Conservation (phyloP, 148 eudicot species). For the Fagopyrum tataricum region DNA sequence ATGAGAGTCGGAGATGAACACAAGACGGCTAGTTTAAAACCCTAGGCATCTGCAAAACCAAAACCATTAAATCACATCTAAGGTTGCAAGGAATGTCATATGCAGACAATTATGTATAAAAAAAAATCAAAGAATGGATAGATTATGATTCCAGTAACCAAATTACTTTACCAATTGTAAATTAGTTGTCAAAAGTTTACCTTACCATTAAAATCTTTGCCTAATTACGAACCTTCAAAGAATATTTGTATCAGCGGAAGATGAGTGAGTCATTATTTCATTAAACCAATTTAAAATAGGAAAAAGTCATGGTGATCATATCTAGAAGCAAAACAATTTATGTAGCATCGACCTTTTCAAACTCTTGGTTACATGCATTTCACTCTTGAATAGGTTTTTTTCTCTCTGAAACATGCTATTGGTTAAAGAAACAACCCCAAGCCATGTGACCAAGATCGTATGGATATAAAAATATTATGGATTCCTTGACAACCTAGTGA, state of each 20-base stretch:
- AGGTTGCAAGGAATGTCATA: too few relatives aligned
- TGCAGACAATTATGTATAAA: too few relatives aligned
- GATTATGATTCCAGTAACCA: too few relatives aligned
- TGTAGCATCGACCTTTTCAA: background rate
- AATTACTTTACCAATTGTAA: too few relatives aligned
- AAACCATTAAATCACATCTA: too few relatives aligned
- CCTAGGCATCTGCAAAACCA: too few relatives aligned
- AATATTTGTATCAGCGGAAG: background rate
- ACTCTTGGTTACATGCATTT: background rate
- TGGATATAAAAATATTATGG: background rate
- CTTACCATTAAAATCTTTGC: too few relatives aligned
- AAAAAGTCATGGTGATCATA: background rate
- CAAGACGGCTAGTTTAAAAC: too few relatives aligned
- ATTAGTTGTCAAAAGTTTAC: too few relatives aligned
- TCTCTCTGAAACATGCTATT: background rate
- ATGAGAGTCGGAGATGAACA: too few relatives aligned
- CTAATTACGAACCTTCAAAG: constrained; percentile 60
- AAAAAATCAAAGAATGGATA: too few relatives aligned
- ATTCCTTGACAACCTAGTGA: background rate
- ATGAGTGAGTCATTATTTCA: background rate
- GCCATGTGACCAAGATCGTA: background rate
- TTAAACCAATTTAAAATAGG: background rate
- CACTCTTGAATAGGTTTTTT: background rate
- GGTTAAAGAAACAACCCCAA: background rate
- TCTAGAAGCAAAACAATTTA: background rate